Conservation (phyloP, 2,329 filamentous ascomycete genomes). For the Curvularia sp. region DNA sequence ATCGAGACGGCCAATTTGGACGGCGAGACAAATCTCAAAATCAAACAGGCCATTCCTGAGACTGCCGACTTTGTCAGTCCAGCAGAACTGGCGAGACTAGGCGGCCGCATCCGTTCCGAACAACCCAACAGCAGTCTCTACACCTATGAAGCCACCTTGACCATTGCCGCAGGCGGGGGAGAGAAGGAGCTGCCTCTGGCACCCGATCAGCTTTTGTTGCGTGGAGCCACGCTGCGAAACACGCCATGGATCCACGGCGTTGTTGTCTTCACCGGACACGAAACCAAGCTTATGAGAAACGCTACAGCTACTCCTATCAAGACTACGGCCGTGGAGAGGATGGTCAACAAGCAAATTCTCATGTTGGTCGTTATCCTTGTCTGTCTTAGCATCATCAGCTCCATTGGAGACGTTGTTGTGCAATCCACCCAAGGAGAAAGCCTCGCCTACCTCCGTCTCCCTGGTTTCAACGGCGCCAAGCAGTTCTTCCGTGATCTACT, state of each 20-base stretch:
- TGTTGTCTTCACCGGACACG: slow-evolving; percentile 96
- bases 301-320: slow-evolving; percentile 97
- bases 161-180: slow-evolving; percentile 85
- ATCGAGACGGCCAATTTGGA: slow-evolving; percentile 98
- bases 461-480: slow-evolving; percentile 66
- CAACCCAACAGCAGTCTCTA: slow-evolving; percentile 98
- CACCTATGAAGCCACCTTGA: slow-evolving; percentile 96
- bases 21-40: slow-evolving; percentile 97
- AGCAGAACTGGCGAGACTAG: slow-evolving; percentile 81
- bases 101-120: slow-evolving; percentile 88
- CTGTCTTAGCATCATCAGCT: slow-evolving; percentile 84
- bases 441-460: slow-evolving; percentile 75
- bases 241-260: slow-evolving; percentile 97
- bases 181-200: slow-evolving; percentile 91
- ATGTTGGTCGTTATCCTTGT: slow-evolving; percentile 87
- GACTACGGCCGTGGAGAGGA: slow-evolving; percentile 90
- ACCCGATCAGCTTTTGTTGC: slow-evolving; percentile 89
- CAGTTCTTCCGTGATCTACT: slow-evolving; percentile 94
- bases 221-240: slow-evolving; percentile 92
- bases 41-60: slow-evolving; percentile 96
- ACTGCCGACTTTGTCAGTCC: slow-evolving; percentile 87
- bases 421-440: slow-evolving; percentile 67
- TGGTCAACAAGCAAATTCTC: slow-evolving; percentile 92
- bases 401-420: slow-evolving; percentile 85
- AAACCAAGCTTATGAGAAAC: slow-evolving; percentile 99